phyloP scores from a whole-genome alignment of 2,329 filamentous ascomycete genomes.

The Aureobasidium zeae region DNA sequence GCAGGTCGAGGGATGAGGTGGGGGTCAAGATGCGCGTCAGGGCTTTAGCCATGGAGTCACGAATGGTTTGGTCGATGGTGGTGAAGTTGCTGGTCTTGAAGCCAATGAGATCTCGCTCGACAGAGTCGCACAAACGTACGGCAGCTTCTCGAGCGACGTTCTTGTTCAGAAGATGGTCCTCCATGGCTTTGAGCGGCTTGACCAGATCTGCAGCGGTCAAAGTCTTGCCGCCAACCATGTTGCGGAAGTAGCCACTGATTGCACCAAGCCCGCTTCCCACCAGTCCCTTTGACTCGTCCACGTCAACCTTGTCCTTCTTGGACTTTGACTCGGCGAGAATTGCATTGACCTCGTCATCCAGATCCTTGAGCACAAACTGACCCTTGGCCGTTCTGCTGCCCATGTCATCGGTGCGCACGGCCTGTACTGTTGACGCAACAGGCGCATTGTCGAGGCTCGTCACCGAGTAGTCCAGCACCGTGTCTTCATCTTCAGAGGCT shows the following conservation, averaged over 20 bases:
- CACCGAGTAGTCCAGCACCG: conserved; percentile 83
- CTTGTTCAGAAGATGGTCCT: conserved; percentile 87
- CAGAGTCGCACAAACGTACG: conserved; percentile 78
- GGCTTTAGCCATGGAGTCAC: conserved; percentile 81
- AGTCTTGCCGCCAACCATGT: conserved; percentile 89
- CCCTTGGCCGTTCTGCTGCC: conserved; percentile 77
- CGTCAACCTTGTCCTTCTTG: conserved; percentile 45
- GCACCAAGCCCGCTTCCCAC: conserved; percentile 72
- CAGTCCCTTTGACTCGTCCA: conserved; percentile 49
- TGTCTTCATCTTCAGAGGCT: conserved; percentile 69
- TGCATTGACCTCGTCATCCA: conserved; percentile 85
- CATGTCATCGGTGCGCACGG: conserved; percentile 71
- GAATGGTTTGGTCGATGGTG: conserved; percentile 68
- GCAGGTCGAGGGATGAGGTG: conserved; percentile 84
- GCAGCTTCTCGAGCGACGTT: conserved; percentile 95
- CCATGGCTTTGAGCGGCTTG: conserved; percentile 91
- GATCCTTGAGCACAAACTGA: conserved; percentile 85
- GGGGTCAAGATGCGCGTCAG: conserved; percentile 93
- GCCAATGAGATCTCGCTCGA: conserved; percentile 80
- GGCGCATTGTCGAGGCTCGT: conserved; percentile 45
- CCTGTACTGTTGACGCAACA: conserved; percentile 54
- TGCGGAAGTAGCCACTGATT: conserved; percentile 82
- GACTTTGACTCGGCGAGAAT: conserved; percentile 76
- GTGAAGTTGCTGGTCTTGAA: conserved; percentile 90
- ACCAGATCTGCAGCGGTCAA: conserved; percentile 50